Percentiles rank a stretch among this genome's conserved stretches.
These are phyloP conservation scores for Naematelia encephala DNA, from an alignment of 768 basidiomycete species.

Conservation along the genomic window DNA sequence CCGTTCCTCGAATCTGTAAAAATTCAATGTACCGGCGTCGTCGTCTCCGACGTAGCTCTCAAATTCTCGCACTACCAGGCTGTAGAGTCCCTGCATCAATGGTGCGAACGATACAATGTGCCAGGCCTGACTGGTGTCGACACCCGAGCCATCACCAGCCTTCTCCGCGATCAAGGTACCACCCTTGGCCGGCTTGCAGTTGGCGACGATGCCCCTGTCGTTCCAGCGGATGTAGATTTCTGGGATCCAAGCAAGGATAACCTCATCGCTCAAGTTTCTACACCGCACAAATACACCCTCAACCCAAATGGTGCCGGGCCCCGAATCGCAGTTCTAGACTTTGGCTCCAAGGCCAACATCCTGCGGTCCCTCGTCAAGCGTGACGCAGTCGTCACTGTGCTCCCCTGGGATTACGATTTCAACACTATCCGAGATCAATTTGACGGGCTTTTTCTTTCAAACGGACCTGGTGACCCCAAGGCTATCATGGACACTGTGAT, in stretches of 20 bases:
- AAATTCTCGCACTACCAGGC: conserved; percentile 92
- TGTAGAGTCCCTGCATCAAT: conserved; percentile 84
- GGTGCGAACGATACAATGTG: conserved; percentile 85
- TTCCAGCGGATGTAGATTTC: conserved; percentile 69
- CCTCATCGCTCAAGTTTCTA: conserved; percentile 89
- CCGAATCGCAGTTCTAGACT: conserved; percentile 92
- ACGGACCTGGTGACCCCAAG: conserved; percentile 91
- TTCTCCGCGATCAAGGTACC: conserved; percentile 94
- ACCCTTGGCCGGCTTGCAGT: conserved; percentile 88
- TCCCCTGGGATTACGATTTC: conserved; percentile 98
- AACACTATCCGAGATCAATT: conserved; percentile 82
- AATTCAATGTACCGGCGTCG: conserved; percentile 86
- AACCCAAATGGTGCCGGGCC: conserved; percentile 76
- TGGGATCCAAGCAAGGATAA: conserved; percentile 93
- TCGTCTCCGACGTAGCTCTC: conserved; percentile 92
- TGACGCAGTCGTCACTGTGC: conserved; percentile 85
- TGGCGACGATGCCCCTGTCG: conserved; percentile 64
- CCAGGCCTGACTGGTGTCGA: conserved; percentile 97
- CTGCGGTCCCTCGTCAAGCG: conserved; percentile 85
- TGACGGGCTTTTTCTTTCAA: conserved; percentile 93
- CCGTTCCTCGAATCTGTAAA: conserved; percentile 75
- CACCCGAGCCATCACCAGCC: conserved; percentile 88
- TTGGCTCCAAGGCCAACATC: conserved; percentile 97
- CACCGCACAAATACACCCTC: conserved; percentile 73
- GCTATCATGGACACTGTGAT: conserved; percentile 81